Evolutionary conservation across 768 basidiomycete genomes (phyloP), one percentile per base, ranked within the genome.

Genomic region (Dendrothele bispora): DNA sequence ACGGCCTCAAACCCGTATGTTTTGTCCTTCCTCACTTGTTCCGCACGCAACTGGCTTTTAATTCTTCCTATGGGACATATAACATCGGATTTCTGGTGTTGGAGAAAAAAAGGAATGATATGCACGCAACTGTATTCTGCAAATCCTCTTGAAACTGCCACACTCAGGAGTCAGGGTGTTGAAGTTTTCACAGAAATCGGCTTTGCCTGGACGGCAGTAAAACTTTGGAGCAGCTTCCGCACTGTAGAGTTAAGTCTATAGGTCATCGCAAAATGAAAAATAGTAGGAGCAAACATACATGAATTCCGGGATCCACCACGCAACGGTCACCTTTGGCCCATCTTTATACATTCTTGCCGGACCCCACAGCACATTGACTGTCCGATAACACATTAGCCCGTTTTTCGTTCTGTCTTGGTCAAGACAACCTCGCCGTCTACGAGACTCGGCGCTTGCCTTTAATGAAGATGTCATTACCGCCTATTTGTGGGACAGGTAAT

Each of bases 1-100:
- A 91, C 90, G n/a, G 90, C 81, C 61, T 92, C 91, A 61, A 94
- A 94, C 92, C n/a, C n/a, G 60, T 91, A 85, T 5, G 88, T 90
- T 52, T 93, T 83, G 51, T 86, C 84, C 48, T 83, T 66, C 70
- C 84, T 91, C 51, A 94, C 69, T 62, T 88, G 73, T 50, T 78
- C 75, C 91, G 82, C 87, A 90, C 6, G 87, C 79, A 4, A 86
- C 83, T 7, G 88, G 88, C 58, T 87, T 88, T 60, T 75, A 73
- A 43, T 79, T 75, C 48, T 78, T 73, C 56, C 86, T 86, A 45
- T 11, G 50, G 4, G 24, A n/a, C n/a, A n/a, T n/a, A n/a, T n/a
- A n/a, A n/a, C n/a, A n/a, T n/a, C n/a, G n/a, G n/a, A n/a, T n/a
- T 24, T 11, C 21, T n/a, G n/a, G n/a, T n/a, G n/a, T n/a, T 24